A percentile compares a stretch with the other conserved stretches of the same genome.
Evolutionary conservation across 1,284 basidiomycete species (phyloP).

Genomic region (Sphagnurus paluster): DNA sequence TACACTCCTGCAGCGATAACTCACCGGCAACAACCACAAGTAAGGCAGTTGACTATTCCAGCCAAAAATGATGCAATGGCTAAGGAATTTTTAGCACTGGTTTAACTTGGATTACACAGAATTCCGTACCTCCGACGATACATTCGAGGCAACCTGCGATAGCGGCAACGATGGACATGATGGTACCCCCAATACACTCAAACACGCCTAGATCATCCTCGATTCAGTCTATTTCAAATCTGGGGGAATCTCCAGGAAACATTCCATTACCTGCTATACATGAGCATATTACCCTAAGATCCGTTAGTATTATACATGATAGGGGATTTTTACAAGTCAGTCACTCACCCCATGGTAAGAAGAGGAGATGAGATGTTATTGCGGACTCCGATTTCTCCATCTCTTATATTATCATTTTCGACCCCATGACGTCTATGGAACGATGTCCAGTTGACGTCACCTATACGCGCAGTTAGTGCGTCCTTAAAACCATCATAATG

Average conservation of each 20-base stretch:
- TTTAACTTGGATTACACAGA: background rate
- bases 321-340: too few species aligned
- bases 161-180: constrained; percentile 38
- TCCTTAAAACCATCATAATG: too few species aligned
- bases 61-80: constrained; percentile 37
- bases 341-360: constrained; percentile 15
- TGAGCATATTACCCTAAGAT: constrained; percentile 25
- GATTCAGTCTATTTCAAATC: background rate
- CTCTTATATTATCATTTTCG: background rate
- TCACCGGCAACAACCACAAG: constrained; percentile 37
- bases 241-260: background rate
- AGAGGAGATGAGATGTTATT: background rate
- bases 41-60: constrained; percentile 37
- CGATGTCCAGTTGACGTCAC: too few species aligned
- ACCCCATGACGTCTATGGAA: constrained; percentile 11
- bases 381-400: too few species aligned
- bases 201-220: constrained; percentile 34
- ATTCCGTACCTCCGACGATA: constrained; percentile 37
- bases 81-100: constrained; percentile 15
- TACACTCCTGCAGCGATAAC: too few species aligned
- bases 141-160: constrained; percentile 47
- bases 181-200: constrained; percentile 41
- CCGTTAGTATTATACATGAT: too few species aligned
- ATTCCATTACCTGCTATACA: constrained; percentile 29
- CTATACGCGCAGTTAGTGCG: too few species aligned